These are phyloP conservation scores for Lobulomyces angularis DNA, from an alignment of 192 early-diverging fungal species.

Conservation along the genomic window DNA sequence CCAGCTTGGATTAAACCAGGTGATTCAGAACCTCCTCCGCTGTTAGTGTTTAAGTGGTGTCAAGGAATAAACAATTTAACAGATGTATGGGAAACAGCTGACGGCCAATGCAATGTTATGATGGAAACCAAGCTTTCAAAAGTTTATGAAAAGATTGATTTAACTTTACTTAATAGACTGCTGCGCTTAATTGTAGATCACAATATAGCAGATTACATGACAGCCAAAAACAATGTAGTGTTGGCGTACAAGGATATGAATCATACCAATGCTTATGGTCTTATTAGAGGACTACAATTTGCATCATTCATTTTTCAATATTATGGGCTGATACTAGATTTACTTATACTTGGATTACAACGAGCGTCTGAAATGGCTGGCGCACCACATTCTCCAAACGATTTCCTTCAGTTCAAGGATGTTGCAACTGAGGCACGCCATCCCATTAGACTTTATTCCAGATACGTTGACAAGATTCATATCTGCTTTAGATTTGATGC, in stretches of 20 bases:
- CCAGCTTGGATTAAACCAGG: constrained; percentile 98
- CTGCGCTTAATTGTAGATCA: constrained; percentile 94
- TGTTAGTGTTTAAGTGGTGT: constrained; percentile 96
- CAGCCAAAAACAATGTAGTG: constrained; percentile 97
- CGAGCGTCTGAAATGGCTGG: constrained; percentile 96
- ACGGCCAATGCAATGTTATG: constrained; percentile 92
- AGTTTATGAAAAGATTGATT: constrained; percentile 93
- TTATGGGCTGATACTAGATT: constrained; percentile 92
- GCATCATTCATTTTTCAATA: constrained; percentile 97
- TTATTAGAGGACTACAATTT: constrained; percentile 96
- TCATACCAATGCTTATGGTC: constrained; percentile 92
- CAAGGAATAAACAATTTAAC: constrained; percentile 96
- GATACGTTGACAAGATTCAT: constrained; percentile 87
- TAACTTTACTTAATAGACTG: constrained; percentile 86
- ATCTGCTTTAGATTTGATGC: constrained; percentile 88
- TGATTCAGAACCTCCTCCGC: constrained; percentile 90
- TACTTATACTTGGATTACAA: constrained; percentile 85
- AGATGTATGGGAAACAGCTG: constrained; percentile 83
- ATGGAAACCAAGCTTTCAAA: constrained; percentile 86
- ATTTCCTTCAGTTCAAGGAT: constrained; percentile 93
- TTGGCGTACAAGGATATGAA: constrained; percentile 99
- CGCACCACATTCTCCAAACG: constrained; percentile 80
- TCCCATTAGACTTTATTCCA: constrained; percentile 90
- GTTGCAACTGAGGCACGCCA: constrained; percentile 84
- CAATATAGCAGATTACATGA: constrained; percentile 99